Evolutionary conservation across 306 rosid species (phyloP).

Genomic region (Dalbergia oliveri): DNA sequence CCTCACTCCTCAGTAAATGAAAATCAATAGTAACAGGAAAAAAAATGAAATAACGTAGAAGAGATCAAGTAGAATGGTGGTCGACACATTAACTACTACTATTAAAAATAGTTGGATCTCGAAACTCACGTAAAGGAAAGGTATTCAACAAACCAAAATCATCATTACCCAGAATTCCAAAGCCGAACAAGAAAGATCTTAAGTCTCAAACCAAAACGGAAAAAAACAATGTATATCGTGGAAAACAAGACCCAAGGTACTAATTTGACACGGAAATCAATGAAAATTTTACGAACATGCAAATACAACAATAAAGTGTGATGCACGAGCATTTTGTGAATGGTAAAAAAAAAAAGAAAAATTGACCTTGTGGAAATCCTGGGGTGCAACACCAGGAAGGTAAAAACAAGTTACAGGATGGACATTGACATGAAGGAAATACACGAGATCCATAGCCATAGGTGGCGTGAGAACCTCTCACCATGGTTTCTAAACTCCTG

Average conservation of each 20-base stretch:
- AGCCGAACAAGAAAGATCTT: conserved; percentile 18
- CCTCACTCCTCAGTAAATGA: neutral
- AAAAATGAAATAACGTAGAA: neutral
- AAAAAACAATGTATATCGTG: neutral
- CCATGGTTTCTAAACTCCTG: conserved; percentile 59
- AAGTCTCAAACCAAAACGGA: neutral
- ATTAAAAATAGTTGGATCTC: conserved; percentile 49
- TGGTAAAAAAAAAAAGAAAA: neutral
- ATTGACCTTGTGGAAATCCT: conserved; percentile 75
- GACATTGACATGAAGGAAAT: conserved; percentile 48
- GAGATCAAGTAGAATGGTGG: conserved; percentile 1
- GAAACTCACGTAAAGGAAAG: neutral
- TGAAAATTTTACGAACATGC: conserved; percentile 3
- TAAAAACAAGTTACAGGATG: conserved; percentile 66
- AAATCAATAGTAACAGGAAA: neutral
- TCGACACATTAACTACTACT: neutral
- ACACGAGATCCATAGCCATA: conserved; percentile 65
- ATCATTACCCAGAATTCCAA: conserved; percentile 19
- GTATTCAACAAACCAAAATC: conserved; percentile 2
- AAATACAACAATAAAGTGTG: neutral
- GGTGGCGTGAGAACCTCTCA: conserved; percentile 61
- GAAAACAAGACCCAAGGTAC: neutral
- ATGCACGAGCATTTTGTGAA: neutral
- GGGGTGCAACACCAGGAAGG: conserved; percentile 95
- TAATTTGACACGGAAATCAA: conserved; percentile 42